Conservation (phyloP, 129 eudicot species). For the Flaveria sonorensis region DNA sequence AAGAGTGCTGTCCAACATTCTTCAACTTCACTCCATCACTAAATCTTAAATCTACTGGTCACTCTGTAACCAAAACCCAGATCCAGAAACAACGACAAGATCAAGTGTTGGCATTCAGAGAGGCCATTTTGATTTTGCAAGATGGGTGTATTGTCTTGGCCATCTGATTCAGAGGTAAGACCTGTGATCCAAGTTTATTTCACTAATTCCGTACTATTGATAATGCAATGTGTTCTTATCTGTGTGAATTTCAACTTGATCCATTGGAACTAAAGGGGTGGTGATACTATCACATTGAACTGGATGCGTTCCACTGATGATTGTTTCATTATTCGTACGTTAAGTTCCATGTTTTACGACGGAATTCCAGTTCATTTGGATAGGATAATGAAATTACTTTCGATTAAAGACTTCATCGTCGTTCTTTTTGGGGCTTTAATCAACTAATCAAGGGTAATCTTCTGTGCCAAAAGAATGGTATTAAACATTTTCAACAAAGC, state of each 20-base stretch:
- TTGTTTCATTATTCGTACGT: no score
- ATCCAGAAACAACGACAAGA: background rate
- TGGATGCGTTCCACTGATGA: no score
- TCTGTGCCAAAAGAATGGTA: background rate
- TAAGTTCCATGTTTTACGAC: no score
- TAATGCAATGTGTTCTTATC: background rate
- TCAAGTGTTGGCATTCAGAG: no score
- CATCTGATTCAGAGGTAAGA: conserved; percentile 29
- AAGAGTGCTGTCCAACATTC: background rate
- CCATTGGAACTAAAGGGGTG: no score
- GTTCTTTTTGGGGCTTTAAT: no score
- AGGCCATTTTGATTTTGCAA: no score
- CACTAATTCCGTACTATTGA: background rate
- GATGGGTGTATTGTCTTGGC: conserved; percentile 32
- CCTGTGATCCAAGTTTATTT: conserved; percentile 15
- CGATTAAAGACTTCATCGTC: background rate
- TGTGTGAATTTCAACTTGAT: no score
- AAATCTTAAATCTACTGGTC: background rate
- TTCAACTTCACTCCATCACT: conserved; percentile 11
- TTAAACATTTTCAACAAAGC: background rate
- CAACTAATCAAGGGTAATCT: background rate
- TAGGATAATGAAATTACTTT: background rate
- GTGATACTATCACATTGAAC: no score
- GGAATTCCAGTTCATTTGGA: no score
- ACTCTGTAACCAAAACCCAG: background rate